phyloP scores from a whole-genome alignment of 148 eudicot species.

The Rhododendron henanense region DNA sequence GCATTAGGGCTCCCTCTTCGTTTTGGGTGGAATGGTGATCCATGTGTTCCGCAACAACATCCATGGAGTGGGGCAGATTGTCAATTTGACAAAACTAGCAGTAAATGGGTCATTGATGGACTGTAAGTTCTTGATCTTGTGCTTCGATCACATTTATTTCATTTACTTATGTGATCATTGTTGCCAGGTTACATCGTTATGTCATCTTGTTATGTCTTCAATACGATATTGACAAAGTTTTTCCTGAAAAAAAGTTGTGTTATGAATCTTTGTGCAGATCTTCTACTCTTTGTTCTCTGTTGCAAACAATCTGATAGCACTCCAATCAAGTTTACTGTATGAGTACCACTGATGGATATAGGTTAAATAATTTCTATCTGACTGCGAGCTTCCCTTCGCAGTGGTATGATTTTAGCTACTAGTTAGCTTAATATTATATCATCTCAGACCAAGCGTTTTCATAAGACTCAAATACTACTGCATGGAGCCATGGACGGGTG shows the following conservation, averaged over 20 bases:
- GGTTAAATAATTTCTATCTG: background rate
- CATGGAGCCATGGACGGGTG: background rate
- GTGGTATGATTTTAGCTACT: background rate
- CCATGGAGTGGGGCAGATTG: constrained; percentile 99
- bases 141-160: background rate
- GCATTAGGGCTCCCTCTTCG: constrained; percentile 90
- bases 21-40: constrained; percentile 99
- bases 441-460: background rate
- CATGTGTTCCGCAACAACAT: constrained; percentile 96
- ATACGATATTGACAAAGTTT: background rate
- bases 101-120: constrained; percentile 89
- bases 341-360: background rate
- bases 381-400: background rate
- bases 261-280: background rate
- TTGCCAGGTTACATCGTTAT: background rate
- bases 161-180: background rate
- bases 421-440: background rate
- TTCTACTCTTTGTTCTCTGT: background rate
- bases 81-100: constrained; percentile 49
- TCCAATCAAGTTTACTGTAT: background rate
- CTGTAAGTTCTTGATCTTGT: constrained; percentile 55
- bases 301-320: background rate
- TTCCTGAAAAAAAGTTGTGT: background rate
- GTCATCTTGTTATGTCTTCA: background rate
- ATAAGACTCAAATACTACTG: background rate